phyloP scores from a whole-genome alignment of 1,284 basidiomycete species.

The Fereydounia khargensis region DNA sequence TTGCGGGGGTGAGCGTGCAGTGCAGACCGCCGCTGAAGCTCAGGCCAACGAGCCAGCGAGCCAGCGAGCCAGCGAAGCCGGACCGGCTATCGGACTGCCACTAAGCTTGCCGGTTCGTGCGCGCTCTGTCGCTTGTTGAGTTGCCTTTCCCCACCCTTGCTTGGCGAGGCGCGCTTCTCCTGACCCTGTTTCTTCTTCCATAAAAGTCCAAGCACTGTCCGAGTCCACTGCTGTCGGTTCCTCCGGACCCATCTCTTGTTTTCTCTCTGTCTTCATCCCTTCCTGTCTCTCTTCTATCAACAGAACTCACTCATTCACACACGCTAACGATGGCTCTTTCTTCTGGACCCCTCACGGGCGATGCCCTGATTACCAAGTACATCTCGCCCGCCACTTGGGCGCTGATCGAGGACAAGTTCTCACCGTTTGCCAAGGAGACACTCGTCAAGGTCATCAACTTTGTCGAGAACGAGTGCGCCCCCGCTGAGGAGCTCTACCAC shows the following conservation, averaged over 20 bases:
- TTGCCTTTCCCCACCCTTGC: too few species aligned
- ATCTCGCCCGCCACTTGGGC: constrained; percentile 53
- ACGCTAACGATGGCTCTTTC: constrained; percentile 18
- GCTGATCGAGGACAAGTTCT: constrained; percentile 63
- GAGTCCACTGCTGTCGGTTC: too few species aligned
- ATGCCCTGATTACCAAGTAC: constrained; percentile 38
- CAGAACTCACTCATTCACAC: too few species aligned
- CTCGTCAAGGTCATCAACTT: constrained; percentile 80
- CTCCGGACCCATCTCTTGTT: too few species aligned
- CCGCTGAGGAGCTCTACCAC: constrained; percentile 74
- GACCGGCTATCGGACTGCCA: too few species aligned
- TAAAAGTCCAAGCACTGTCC: too few species aligned
- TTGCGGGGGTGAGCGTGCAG: too few species aligned
- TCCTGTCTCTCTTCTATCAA: neutral
- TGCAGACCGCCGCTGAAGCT: too few species aligned
- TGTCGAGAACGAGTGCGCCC: constrained; percentile 81
- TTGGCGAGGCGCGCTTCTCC: constrained; percentile 1
- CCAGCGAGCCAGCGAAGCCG: too few species aligned
- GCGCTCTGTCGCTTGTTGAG: too few species aligned
- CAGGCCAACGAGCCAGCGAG: too few species aligned
- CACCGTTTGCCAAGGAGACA: constrained; percentile 78
- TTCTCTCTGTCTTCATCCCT: neutral
- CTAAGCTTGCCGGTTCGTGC: too few species aligned
- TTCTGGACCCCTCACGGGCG: constrained; percentile 22
- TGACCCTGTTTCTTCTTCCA: constrained; percentile 1